Evolutionary conservation across 257 asterid genomes (phyloP).

Genomic region (Plantago major): DNA sequence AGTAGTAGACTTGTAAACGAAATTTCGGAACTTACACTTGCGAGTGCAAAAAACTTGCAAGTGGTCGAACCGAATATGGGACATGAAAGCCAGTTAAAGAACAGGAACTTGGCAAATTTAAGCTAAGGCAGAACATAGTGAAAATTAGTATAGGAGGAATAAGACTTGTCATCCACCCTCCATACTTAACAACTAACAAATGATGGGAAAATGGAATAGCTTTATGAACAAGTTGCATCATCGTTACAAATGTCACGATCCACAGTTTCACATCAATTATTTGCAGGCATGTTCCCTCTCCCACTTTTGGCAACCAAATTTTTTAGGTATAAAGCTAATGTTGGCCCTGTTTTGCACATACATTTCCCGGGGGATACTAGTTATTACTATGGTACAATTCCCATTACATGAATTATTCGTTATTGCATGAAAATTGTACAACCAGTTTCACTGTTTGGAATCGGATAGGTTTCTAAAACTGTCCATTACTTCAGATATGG

Average conservation of each 20-base stretch:
- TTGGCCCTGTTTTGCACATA: not conserved
- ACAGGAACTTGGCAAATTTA: not conserved
- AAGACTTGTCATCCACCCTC: constrained; percentile 23
- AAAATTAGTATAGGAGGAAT: not conserved
- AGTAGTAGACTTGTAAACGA: no score
- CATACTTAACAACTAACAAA: not conserved
- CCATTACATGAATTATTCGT: not conserved
- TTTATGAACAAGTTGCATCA: not conserved
- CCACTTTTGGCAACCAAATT: constrained; percentile 1
- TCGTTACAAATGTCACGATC: not conserved
- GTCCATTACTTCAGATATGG: no score
- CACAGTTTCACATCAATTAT: constrained; percentile 1
- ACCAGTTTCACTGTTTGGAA: no score
- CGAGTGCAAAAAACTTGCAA: no score
- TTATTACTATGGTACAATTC: not conserved
- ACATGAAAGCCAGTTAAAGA: no score
- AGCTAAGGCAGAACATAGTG: no score
- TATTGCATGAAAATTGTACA: no score
- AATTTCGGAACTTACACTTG: no score
- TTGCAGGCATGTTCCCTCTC: not conserved
- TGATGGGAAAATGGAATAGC: constrained; percentile 1
- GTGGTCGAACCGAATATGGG: no score
- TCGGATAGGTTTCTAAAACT: no score
- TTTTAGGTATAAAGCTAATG: not conserved
- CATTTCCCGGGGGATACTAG: not conserved